Base-by-base conservation (phyloP, 805 yeast genomes). In the Teunomyces panamensis region DNA sequence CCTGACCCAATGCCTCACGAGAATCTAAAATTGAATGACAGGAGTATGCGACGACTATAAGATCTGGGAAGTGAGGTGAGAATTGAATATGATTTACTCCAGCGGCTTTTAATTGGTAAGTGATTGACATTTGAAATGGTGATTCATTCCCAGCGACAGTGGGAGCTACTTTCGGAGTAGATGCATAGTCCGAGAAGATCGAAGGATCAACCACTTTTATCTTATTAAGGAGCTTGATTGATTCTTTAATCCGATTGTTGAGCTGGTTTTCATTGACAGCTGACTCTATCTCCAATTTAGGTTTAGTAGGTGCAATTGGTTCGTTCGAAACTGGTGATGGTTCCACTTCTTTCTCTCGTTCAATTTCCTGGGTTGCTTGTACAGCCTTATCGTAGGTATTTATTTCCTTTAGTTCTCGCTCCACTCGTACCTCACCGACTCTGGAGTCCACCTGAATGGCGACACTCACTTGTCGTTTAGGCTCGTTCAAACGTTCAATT, bases 401-500 rank as follows among this genome's bases (percentile, higher is more conserved):
- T 44, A 49, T 30, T 28, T 51, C 55, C 27, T 42, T 48, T 9
- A 46, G 52, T 2, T 26, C 20, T 24, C 30, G 4, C 29, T 32
- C 4, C n/a, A 17, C 16, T 14, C 30, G 34, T 10, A 10, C 10
- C 29, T 16, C 24, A 20, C 20, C 6, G 13, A 24, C 33, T 11
- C 24, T 13, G n/a, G 46, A 9, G 27, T 64, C 68, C 1, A 62
- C 67, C 46, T 67, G 70, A 13, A 65, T 59, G 11, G 63, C 67
- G 30, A 65, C 56, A 48, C 59, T 60, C 7, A 59, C 59, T 14
- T 46, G 43, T 10, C 45, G 54, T 13, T 42, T 47, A 44, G 50
- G 43, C 13, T 33, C 24, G 17, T 30, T 29, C 11, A 49, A 39
- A 9, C 49, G 48, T 37, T 56, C 56, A 10, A 56, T 48, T n/a